These are phyloP conservation scores for Catunica adiposa DNA, from an alignment of 2,329 filamentous ascomycete species.

Conservation along the genomic window DNA sequence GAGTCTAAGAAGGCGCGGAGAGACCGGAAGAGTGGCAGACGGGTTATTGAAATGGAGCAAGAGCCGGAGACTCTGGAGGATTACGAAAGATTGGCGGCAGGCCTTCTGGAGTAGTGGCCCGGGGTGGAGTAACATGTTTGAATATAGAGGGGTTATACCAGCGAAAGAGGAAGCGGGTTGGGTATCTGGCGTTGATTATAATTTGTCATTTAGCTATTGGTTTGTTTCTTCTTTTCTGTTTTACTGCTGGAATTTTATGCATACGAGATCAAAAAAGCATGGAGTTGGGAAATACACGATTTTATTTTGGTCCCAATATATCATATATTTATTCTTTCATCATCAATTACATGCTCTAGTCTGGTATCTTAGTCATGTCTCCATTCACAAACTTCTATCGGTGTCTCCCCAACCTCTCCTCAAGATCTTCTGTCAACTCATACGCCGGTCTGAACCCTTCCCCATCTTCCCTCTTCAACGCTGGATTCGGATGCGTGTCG, in stretches of 20 bases:
- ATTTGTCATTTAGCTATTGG: not conserved
- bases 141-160: not conserved
- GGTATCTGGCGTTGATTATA: not conserved
- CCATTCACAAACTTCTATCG: not conserved
- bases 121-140: not conserved
- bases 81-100: constrained; percentile 59
- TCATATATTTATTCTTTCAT: no score
- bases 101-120: constrained; percentile 38
- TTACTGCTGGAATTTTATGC: constrained; percentile 1
- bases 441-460: constrained; percentile 52
- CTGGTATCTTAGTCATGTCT: not conserved
- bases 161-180: not conserved
- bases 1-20: constrained; percentile 23
- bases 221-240: not conserved
- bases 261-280: constrained; percentile 1
- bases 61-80: constrained; percentile 68
- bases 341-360: not conserved
- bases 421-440: constrained; percentile 55
- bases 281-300: not conserved
- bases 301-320: not conserved
- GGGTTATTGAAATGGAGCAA: constrained; percentile 43
- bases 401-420: constrained; percentile 63
- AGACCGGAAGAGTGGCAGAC: constrained; percentile 31
- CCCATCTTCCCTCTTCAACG: constrained; percentile 28
- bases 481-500: constrained; percentile 82